Evolutionary conservation across 768 basidiomycete species (phyloP).

Genomic region (Hysterangium stoloniferum): DNA sequence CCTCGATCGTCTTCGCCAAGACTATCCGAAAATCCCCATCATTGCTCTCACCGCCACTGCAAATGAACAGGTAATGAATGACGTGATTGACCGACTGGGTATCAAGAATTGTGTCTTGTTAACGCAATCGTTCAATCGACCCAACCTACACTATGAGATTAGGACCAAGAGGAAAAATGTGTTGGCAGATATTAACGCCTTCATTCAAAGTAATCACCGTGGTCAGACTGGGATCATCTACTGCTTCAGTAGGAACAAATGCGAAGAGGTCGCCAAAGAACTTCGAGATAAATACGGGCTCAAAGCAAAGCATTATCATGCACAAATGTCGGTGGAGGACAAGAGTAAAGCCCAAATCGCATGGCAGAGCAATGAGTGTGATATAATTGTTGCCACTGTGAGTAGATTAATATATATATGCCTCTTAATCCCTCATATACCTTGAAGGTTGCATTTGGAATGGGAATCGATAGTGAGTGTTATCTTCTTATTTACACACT

Average conservation of each 20-base stretch:
- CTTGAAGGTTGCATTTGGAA: conserved; percentile 85
- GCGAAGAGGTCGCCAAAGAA: conserved; percentile 72
- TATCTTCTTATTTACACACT: background rate
- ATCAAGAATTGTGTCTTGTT: conserved; percentile 54
- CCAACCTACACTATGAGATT: conserved; percentile 79
- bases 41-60: conserved; percentile 98
- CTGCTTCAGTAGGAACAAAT: conserved; percentile 59
- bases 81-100: conserved; percentile 67
- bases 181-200: conserved; percentile 53
- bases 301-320: conserved; percentile 78
- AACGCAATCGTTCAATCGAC: conserved; percentile 84
- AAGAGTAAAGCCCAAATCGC: conserved; percentile 53
- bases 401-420: conserved; percentile 15
- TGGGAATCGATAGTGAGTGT: conserved; percentile 79
- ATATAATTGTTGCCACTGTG: conserved; percentile 92
- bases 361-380: conserved; percentile 67
- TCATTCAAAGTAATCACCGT: conserved; percentile 52
- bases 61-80: conserved; percentile 63
- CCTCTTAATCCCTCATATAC: conserved; percentile 6
- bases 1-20: conserved; percentile 58
- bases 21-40: conserved; percentile 77
- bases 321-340: conserved; percentile 57
- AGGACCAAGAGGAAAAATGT: conserved; percentile 35
- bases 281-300: conserved; percentile 52
- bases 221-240: conserved; percentile 79